Conservation (phyloP, 2,329 filamentous ascomycete genomes). For the Hypoxylon sp. region DNA sequence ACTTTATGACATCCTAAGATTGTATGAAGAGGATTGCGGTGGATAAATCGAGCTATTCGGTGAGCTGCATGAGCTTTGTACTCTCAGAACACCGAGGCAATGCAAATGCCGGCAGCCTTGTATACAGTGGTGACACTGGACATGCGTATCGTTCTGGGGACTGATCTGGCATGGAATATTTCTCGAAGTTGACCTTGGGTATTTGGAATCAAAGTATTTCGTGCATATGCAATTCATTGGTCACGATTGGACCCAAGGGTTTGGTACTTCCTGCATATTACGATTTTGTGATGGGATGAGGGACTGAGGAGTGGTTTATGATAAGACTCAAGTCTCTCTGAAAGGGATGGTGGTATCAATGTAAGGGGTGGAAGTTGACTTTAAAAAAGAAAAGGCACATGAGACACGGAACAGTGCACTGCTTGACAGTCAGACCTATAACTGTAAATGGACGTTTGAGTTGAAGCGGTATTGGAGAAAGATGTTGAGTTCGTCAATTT, state of each 20-base stretch:
- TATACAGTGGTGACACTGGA: constrained; percentile 29
- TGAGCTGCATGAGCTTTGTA: constrained; percentile 14
- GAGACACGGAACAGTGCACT: background rate
- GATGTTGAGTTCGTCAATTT: background rate
- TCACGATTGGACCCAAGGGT: constrained; percentile 4
- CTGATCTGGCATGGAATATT: constrained; percentile 22
- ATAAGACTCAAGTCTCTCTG: background rate
- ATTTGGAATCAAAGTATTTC: background rate
- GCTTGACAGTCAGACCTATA: background rate
- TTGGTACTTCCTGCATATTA: constrained; percentile 13
- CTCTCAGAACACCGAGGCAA: constrained; percentile 6
- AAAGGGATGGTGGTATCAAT: background rate
- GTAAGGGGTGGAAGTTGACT: background rate
- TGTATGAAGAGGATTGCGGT: background rate
- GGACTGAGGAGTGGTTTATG: background rate
- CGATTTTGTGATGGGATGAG: constrained; percentile 1
- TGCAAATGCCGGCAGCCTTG: constrained; percentile 32
- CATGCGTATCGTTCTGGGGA: constrained; percentile 7
- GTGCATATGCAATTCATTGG: constrained; percentile 22
- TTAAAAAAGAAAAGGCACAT: background rate
- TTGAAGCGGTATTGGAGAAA: background rate
- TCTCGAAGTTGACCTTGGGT: background rate
- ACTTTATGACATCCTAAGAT: too few species aligned
- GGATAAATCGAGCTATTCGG: background rate
- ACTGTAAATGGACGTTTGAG: background rate